Evolutionary conservation across 208 protist species (phyloP), one percentile per base, ranked within the genome.

Genomic region (Leishmania tropica): DNA sequence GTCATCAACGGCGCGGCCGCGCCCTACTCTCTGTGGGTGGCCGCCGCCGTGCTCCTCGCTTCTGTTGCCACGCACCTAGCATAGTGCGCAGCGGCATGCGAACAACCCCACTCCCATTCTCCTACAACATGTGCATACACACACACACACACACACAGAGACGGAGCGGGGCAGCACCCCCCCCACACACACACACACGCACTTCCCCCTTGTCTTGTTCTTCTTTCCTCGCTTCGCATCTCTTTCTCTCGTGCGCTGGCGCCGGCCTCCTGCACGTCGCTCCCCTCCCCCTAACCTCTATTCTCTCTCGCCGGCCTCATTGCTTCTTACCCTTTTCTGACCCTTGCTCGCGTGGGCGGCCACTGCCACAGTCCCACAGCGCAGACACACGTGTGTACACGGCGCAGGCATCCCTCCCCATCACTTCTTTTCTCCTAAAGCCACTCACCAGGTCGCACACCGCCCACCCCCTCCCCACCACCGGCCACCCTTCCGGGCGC

Each of bases 31-130:
- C 58, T 75, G 11, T 42, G 47, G 67, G 31, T 81, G 65, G 35
- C 68, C 24, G 78, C 31, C 35, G 54, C 53, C 17, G 67, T 60
- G 77, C 58, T 75, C 45, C n/a, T 81, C 48, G 35, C 51, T 53
- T 58, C 65, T 21, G 64, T 73, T 31, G 37, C 40, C 40, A 68
- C 56, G 17, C 40, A 51, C 40, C 21, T 65, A 2, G 58, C 40
- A 56, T 78, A 78, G 72, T 56, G 48, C 48, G 45, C 72, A 53
- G 72, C 3, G 31, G 28, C 72, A 58, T 42, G 72, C 37, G 19
- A 17, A 3, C 24, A 76, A n/a, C 48, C 48, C 7, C 42, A 76
- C 72, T 42, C 28, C 31, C 72, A 76, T 76, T 24, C 28, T 45
- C 31, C 7, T 3, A 42, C 48, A 60, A 42, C 48, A 76, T 76